Percentiles rank a stretch among this genome's conserved stretches.
Conservation (phyloP, 371 early-diverging fungal species). For the Rhizomucor pusillus region DNA sequence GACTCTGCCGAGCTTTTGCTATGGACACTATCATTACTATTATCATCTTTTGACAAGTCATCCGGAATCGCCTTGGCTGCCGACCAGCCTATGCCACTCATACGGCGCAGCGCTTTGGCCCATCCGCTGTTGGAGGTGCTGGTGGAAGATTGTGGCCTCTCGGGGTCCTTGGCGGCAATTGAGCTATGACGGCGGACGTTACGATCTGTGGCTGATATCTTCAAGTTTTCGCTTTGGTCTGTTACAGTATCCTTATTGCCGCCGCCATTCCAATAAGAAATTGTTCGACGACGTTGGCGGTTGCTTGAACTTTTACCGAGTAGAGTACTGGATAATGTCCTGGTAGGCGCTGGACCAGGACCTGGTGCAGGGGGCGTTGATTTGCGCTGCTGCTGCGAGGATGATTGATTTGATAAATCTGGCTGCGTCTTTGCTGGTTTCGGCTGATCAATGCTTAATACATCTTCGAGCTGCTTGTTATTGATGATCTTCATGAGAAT, state of each 20-base stretch:
- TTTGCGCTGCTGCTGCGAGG: constrained; percentile 8
- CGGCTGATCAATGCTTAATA: constrained; percentile 49
- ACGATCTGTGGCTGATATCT: background rate
- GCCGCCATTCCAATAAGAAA: constrained; percentile 44
- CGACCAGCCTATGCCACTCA: constrained; percentile 49
- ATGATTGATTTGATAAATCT: constrained; percentile 1
- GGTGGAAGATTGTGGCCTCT: constrained; percentile 9
- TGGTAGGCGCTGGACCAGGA: constrained; percentile 29
- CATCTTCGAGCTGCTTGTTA: constrained; percentile 45
- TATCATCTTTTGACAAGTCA: constrained; percentile 7
- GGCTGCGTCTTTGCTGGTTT: constrained; percentile 14
- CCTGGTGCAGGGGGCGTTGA: constrained; percentile 2
- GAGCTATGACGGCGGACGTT: constrained; percentile 19
- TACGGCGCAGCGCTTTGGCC: constrained; percentile 46
- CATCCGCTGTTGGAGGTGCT: constrained; percentile 28
- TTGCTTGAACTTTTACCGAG: constrained; percentile 14
- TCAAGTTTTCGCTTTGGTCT: background rate
- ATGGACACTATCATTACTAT: constrained; percentile 1
- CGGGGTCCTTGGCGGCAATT: constrained; percentile 9
- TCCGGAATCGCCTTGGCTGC: constrained; percentile 9
- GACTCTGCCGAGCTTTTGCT: constrained; percentile 5
- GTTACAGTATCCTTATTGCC: constrained; percentile 4
- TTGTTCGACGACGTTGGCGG: constrained; percentile 43
- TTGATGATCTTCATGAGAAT: constrained; percentile 49
- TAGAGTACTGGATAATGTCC: constrained; percentile 28